phyloP scores from a whole-genome alignment of 2,329 filamentous ascomycete genomes.

The Ascochyta koolunga region DNA sequence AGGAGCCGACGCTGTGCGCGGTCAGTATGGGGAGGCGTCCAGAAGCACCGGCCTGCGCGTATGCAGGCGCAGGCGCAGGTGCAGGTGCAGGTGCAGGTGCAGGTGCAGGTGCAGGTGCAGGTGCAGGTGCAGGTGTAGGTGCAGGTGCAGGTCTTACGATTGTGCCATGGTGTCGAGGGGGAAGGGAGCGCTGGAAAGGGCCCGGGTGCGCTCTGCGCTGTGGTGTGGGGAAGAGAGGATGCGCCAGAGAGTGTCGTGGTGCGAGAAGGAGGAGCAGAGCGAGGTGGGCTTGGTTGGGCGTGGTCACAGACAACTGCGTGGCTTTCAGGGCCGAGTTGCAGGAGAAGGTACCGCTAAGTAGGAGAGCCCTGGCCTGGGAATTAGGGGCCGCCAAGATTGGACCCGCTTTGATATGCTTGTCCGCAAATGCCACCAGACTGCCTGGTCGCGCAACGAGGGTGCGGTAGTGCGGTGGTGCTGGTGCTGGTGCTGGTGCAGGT shows the following conservation, averaged over 20 bases:
- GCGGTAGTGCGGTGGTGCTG: no score
- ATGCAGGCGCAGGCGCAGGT: background rate
- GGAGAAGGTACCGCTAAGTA: constrained; percentile 7
- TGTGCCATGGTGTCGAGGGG: constrained; percentile 38
- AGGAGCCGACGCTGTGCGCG: constrained; percentile 46
- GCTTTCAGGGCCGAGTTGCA: constrained; percentile 15
- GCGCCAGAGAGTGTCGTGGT: constrained; percentile 9
- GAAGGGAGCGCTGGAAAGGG: constrained; percentile 10
- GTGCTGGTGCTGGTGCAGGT: background rate
- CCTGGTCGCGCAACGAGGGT: background rate
- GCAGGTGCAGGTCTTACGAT: constrained; percentile 37
- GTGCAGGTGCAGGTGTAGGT: no score
- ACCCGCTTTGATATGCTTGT: constrained; percentile 19
- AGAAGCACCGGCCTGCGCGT: background rate
- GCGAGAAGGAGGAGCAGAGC: constrained; percentile 5
- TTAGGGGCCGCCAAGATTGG: constrained; percentile 18
- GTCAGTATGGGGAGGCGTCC: constrained; percentile 30
- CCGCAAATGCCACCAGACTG: background rate
- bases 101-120: no score
- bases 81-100: no score
- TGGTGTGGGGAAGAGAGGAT: constrained; percentile 1
- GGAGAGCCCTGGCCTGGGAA: constrained; percentile 12
- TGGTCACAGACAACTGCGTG: constrained; percentile 6
- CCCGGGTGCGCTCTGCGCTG: constrained; percentile 18
- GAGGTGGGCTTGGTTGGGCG: background rate